Evolutionary conservation across 257 asterid genomes (phyloP).

Genomic region (Plantago major): DNA sequence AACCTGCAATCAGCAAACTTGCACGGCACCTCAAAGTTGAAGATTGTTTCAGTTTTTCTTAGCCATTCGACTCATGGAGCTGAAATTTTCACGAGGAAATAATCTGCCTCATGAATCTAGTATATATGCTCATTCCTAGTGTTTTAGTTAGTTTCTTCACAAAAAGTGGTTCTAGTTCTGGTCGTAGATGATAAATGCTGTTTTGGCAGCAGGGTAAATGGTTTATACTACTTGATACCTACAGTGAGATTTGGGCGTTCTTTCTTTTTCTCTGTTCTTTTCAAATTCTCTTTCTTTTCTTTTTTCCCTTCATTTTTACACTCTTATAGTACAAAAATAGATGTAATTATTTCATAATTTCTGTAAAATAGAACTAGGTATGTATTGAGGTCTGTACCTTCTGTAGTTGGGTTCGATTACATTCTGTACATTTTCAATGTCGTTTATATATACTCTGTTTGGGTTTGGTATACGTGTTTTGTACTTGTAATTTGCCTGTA

Average conservation of each 20-base stretch:
- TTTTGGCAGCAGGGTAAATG: conserved; percentile 8
- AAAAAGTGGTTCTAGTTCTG: conserved; percentile 7
- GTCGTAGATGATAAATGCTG: conserved; percentile 8
- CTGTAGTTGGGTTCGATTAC: too few relatives aligned
- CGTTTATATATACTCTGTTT: too few relatives aligned
- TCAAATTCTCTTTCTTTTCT: too few relatives aligned
- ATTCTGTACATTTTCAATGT: background rate
- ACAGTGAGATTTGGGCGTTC: conserved; percentile 7
- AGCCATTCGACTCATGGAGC: conserved; percentile 13
- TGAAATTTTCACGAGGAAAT: conserved; percentile 17
- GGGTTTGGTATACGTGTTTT: too few relatives aligned
- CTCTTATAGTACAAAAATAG: conserved; percentile 22
- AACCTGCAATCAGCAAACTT: conserved; percentile 52
- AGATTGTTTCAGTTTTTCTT: conserved; percentile 47
- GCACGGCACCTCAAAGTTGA: conserved; percentile 59
- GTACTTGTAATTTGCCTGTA: too few relatives aligned
- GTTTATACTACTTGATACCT: conserved; percentile 11
- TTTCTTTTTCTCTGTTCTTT: conserved; percentile 15
- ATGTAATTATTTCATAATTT: conserved; percentile 38
- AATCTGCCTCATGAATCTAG: background rate
- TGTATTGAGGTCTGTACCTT: conserved; percentile 21
- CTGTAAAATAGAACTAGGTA: conserved; percentile 38
- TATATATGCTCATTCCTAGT: background rate
- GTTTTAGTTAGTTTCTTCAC: conserved; percentile 8
- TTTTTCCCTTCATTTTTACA: conserved; percentile 7